A percentile compares a stretch with the other conserved stretches of the same genome.
phyloP scores from a whole-genome alignment of 139 green algal species.

The Tetradesmus obliquus region DNA sequence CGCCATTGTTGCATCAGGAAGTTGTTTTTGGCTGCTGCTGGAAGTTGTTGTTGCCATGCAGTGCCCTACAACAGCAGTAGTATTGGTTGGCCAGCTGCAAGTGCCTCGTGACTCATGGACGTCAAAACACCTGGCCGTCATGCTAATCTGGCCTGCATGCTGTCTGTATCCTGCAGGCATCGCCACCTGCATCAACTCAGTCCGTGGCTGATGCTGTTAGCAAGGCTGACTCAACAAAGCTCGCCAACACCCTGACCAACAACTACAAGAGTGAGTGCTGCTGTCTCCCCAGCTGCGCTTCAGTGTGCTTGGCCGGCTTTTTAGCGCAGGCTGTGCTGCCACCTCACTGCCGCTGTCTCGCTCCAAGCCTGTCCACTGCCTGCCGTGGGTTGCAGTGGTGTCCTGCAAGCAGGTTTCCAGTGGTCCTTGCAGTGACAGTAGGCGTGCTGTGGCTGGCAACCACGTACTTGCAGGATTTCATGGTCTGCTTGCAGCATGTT shows the following conservation, averaged over 20 bases:
- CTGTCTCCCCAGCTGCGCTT: not conserved
- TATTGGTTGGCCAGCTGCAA: no score
- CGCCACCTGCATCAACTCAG: not conserved
- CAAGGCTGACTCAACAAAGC: not conserved
- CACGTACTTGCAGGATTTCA: no score
- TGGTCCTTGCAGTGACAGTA: no score
- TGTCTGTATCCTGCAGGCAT: not conserved
- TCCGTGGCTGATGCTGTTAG: not conserved
- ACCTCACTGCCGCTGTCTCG: no score
- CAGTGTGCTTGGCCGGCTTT: not conserved
- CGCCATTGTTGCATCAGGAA: not conserved
- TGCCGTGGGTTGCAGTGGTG: not conserved
- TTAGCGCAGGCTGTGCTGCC: no score
- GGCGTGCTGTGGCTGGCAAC: no score
- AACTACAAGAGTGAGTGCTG: constrained; percentile 21
- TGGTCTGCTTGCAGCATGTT: no score
- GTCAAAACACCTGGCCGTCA: not conserved
- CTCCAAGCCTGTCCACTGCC: not conserved
- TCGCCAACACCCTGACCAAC: constrained; percentile 19
- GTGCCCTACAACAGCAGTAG: no score
- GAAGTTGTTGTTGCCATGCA: no score
- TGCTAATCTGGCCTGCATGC: not conserved
- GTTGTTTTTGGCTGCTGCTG: no score
- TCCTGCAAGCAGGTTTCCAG: no score
- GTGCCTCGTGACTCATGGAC: no score